Evolutionary conservation across 2,329 filamentous ascomycete species (phyloP), one percentile per base, ranked within the genome.

Genomic region (Diplodia intermedia): DNA sequence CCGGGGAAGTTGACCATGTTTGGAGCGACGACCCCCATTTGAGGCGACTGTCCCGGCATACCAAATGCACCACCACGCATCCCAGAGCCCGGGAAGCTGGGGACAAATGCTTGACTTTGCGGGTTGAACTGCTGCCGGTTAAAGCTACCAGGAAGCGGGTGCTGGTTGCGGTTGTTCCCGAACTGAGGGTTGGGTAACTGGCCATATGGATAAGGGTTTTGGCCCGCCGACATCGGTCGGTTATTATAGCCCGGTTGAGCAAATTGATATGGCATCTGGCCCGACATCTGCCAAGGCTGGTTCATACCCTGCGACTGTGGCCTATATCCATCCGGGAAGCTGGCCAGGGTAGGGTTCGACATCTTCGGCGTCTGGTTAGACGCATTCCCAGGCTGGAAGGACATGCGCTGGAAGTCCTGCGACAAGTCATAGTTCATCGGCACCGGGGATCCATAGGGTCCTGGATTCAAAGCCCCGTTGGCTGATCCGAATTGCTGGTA

Each of bases 51-150:
- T 11, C 73, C 70, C 52, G 74, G 75, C 73, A 76, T 76, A n/a
- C 71, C 72, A 53, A 75, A 79, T 14, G 57, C n/a, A 26, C 57
- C 60, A 18, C 66, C 66, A 23, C 66, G 66, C 6, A 75, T 73
- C 69, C 72, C 73, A 7, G 60, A 12, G 4, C 57, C 57, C 50
- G 74, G 75, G 83, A 74, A 72, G 63, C 84, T 85, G 1, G 94
- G 94, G 29, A 97, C 88, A 78, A 98, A 97, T 0, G 94, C 91
- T 75, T 97, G 92, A 18, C 92, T 97, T 81, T 97, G 94, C 0
- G 94, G 94, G 76, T 97, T 97, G 82, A 98, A 97, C 14, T 91
- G 88, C 73, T 93, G 92, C 68, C 93, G 86, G 75, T 91, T 92
- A 76, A 88, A 96, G 79, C 90, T 95, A 43, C 92, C 92, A 15